Conservation (phyloP, 2,329 filamentous ascomycete species). For the Dothideomycetes sp. region DNA sequence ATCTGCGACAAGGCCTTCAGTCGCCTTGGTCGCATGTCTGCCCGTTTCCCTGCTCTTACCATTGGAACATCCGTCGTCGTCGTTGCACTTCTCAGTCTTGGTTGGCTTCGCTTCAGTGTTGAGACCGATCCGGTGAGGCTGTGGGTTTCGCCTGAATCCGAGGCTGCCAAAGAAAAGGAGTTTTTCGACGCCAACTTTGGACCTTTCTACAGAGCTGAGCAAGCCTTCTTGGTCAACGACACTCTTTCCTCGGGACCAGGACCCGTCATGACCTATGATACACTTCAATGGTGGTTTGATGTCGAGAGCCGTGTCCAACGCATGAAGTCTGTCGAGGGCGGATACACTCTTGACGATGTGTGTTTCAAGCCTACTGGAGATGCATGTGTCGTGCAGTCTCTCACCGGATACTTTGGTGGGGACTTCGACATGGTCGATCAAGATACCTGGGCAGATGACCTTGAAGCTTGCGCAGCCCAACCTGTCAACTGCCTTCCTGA, state of each 20-base stretch:
- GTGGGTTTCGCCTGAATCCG: constrained; percentile 93
- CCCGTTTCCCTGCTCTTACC: constrained; percentile 73
- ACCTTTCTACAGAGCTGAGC: constrained; percentile 89
- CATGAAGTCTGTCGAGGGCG: constrained; percentile 58
- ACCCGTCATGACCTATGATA: constrained; percentile 80
- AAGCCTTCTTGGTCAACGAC: constrained; percentile 89
- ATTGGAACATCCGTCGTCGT: constrained; percentile 65
- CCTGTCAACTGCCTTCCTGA: constrained; percentile 78
- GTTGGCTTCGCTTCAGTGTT: constrained; percentile 80
- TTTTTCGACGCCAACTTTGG: constrained; percentile 93
- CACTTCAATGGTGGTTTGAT: constrained; percentile 84
- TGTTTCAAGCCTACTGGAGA: constrained; percentile 89
- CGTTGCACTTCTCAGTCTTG: constrained; percentile 69
- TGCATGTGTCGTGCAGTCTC: constrained; percentile 83
- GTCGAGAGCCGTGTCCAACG: constrained; percentile 68
- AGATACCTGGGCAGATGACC: constrained; percentile 58
- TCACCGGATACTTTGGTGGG: constrained; percentile 79
- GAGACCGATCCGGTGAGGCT: constrained; percentile 83
- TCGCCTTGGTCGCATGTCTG: constrained; percentile 67
- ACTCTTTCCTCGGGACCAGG: constrained; percentile 51
- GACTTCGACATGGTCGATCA: constrained; percentile 51
- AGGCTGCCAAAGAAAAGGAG: constrained; percentile 80
- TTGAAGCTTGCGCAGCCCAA: constrained; percentile 63
- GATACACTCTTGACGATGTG: constrained; percentile 65
- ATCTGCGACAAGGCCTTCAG: constrained; percentile 72